phyloP scores from a whole-genome alignment of 2,329 filamentous ascomycete genomes.

The Fusarium hostae region DNA sequence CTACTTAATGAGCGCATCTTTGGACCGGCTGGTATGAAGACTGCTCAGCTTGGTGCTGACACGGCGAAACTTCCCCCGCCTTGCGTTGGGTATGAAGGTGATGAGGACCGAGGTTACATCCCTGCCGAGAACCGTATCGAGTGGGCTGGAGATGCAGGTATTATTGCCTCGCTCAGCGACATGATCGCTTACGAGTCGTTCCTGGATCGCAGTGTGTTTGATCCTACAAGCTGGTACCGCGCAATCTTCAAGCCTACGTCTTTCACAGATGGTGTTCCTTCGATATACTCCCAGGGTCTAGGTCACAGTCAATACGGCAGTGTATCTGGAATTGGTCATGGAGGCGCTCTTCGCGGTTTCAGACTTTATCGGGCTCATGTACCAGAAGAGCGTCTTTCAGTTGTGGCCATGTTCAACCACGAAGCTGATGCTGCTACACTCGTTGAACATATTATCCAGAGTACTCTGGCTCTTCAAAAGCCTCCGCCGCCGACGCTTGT shows the following conservation, averaged over 20 bases:
- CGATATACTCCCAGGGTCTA: constrained; percentile 17
- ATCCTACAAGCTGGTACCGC: constrained; percentile 25
- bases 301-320: constrained; percentile 20
- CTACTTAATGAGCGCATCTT: constrained; percentile 25
- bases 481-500: constrained; percentile 8
- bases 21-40: constrained; percentile 28
- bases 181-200: constrained; percentile 30
- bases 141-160: constrained; percentile 30
- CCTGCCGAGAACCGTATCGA: constrained; percentile 28
- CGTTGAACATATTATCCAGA: constrained; percentile 11
- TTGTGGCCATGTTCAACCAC: constrained; percentile 30
- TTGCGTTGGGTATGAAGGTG: constrained; percentile 27
- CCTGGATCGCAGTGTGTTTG: constrained; percentile 18
- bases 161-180: constrained; percentile 25
- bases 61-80: constrained; percentile 20
- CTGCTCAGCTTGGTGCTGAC: constrained; percentile 20
- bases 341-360: constrained; percentile 28
- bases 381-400: constrained; percentile 23
- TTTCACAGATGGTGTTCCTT: constrained; percentile 22
- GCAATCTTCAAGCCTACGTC: constrained; percentile 16
- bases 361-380: constrained; percentile 24
- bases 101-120: constrained; percentile 18
- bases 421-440: constrained; percentile 24
- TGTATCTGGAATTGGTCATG: constrained; percentile 12
- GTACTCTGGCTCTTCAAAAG: constrained; percentile 12